Percentiles rank a stretch among this genome's conserved stretches.
These are phyloP conservation scores for Exophiala sp. DNA, from an alignment of 2,329 filamentous ascomycete species.

Conservation along the genomic window DNA sequence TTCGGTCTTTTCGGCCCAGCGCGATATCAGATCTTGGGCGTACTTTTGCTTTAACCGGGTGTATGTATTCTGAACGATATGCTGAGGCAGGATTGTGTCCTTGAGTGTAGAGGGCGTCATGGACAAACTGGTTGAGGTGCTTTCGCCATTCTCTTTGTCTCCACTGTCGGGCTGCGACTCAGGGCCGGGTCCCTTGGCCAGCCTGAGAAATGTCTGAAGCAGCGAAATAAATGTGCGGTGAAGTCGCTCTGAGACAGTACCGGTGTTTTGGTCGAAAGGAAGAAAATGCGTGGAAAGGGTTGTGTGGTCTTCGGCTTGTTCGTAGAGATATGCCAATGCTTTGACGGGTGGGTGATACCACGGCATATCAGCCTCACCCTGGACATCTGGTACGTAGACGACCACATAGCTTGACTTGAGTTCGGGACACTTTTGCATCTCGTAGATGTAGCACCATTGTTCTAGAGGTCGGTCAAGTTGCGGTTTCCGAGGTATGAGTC, in stretches of 20 bases:
- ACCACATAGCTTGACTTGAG: conserved; percentile 47
- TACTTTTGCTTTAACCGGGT: conserved; percentile 74
- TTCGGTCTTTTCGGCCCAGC: conserved; percentile 84
- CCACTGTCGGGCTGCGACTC: neutral
- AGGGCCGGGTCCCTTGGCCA: conserved; percentile 26
- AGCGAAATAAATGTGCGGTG: conserved; percentile 39
- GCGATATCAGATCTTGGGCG: conserved; percentile 64
- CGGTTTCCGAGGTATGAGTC: conserved; percentile 76
- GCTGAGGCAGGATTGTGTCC: conserved; percentile 74
- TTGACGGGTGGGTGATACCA: conserved; percentile 83
- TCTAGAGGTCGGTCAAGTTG: conserved; percentile 69
- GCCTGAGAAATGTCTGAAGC: conserved; percentile 37
- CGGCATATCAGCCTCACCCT: conserved; percentile 62
- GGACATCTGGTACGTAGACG: conserved; percentile 73
- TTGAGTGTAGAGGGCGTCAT: conserved; percentile 78
- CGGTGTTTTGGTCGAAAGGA: conserved; percentile 40
- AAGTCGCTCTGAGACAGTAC: conserved; percentile 37
- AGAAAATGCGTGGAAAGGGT: conserved; percentile 51
- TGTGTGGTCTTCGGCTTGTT: conserved; percentile 26
- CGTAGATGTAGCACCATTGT: conserved; percentile 77
- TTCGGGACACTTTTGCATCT: conserved; percentile 9
- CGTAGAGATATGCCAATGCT: conserved; percentile 66
- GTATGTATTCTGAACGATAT: conserved; percentile 78
- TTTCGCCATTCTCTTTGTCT: conserved; percentile 67
- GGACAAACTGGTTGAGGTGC: conserved; percentile 60